These are phyloP conservation scores for Podaxis rugospora DNA, from an alignment of 768 basidiomycete species.

Conservation along the genomic window DNA sequence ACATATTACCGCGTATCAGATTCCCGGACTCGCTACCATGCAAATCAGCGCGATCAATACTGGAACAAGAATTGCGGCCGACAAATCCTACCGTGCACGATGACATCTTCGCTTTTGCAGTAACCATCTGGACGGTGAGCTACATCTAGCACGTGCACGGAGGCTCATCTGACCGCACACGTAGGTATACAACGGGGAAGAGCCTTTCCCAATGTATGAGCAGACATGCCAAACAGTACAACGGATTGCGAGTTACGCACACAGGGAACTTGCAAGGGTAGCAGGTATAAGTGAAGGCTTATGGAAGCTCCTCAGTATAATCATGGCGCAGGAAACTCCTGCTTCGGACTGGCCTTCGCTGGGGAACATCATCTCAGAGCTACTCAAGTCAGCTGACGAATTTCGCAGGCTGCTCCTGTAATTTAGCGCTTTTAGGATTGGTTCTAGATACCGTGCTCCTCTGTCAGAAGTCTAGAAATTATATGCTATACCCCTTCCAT, in stretches of 20 bases:
- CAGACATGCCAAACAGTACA: background rate
- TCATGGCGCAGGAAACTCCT: background rate
- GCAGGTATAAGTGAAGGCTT: background rate
- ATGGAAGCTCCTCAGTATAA: background rate
- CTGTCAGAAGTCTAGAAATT: too few relatives aligned
- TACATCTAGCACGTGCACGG: too few relatives aligned
- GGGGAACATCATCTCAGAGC: background rate
- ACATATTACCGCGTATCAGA: background rate
- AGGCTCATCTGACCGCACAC: background rate
- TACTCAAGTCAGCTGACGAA: background rate
- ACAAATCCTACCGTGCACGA: background rate
- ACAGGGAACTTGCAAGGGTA: background rate
- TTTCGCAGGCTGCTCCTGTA: background rate
- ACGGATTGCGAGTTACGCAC: background rate
- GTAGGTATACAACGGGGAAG: background rate
- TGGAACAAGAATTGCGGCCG: background rate
- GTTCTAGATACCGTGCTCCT: too few relatives aligned
- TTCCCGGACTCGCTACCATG: background rate
- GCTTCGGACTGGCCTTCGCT: background rate
- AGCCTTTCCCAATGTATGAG: background rate
- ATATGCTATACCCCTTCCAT: too few relatives aligned
- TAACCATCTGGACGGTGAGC: background rate
- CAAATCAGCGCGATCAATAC: background rate
- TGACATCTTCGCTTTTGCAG: background rate
- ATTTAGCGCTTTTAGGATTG: background rate